Percentiles rank a stretch among this genome's conserved stretches.
Evolutionary conservation across 495 filamentous ascomycete genomes (phyloP).

Genomic region (Aspergillus cavernicola): DNA sequence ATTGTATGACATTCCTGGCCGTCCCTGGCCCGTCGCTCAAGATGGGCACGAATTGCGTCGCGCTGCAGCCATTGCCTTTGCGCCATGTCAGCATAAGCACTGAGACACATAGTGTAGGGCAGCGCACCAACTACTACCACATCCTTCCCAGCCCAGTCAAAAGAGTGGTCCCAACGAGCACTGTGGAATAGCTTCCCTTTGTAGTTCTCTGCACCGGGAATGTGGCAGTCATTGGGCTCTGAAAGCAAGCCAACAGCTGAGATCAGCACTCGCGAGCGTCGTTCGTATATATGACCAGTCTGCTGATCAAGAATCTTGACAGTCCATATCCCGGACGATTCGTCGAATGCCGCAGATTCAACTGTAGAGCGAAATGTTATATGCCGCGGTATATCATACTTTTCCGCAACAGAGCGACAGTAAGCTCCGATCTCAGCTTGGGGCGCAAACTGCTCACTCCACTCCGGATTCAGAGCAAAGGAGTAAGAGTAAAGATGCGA

Average conservation of each 20-base stretch:
- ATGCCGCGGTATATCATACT: conserved; percentile 40
- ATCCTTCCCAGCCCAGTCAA: conserved; percentile 52
- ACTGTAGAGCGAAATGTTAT: conserved; percentile 41
- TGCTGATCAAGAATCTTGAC: conserved; percentile 36
- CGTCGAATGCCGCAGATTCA: conserved; percentile 31
- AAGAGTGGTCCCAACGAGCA: conserved; percentile 53
- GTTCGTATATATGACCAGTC: conserved; percentile 20
- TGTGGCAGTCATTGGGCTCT: conserved; percentile 40
- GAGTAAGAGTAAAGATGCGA: conserved; percentile 49
- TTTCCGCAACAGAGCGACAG: conserved; percentile 36
- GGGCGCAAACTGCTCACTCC: conserved; percentile 37
- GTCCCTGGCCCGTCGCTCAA: conserved; percentile 22
- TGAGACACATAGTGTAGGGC: background rate
- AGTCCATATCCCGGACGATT: conserved; percentile 38
- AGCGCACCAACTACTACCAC: conserved; percentile 50
- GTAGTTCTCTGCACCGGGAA: conserved; percentile 44
- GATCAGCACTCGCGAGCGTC: conserved; percentile 42
- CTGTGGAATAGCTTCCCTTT: conserved; percentile 55
- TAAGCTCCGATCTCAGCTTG: conserved; percentile 45
- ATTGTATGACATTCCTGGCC: conserved; percentile 43
- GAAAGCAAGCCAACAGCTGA: conserved; percentile 45
- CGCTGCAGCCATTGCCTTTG: conserved; percentile 37
- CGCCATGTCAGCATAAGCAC: background rate
- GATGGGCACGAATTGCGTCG: conserved; percentile 40
- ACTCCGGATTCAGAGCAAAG: conserved; percentile 46